Base-by-base conservation (phyloP, 2,329 filamentous ascomycete species). In the Aspergillus versicolor region DNA sequence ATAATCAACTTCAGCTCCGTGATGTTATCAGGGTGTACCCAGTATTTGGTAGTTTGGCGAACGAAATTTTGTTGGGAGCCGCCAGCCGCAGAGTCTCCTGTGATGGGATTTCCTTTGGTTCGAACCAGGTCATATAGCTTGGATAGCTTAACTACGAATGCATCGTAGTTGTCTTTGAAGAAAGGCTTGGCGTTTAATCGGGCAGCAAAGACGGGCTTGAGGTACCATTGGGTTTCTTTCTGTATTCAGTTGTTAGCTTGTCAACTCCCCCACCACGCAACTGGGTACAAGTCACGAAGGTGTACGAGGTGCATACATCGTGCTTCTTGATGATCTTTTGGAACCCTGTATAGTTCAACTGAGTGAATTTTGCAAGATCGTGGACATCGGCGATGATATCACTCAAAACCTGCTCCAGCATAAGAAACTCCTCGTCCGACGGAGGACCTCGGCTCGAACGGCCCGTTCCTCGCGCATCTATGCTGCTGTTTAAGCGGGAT, bases 321-420 rank as follows among this genome's bases (percentile, higher is more conserved):
- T 99, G 94, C 82, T 99, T 99, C 83, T 99, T 99, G 77, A 99
- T 96, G 63, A 99, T 99, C 82, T 99, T 99, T 81, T 97, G 95
- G 74, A 99, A 99, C 5, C 94, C 94, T 0, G 93, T 97, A 73
- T 99, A 99, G 78, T 99, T 99, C 71, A 99, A 80, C 79, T 97
- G 93, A 6, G 96, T 95, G 73, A 96, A 99, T 78, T 97, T 97
- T 74, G 94, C 92, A 59, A 99, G 83, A 70, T 99, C 94, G 76
- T 99, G 93, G 21, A 99, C 94, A 70, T 99, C 93, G 66, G 94
- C 94, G 73, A 99, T 99, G 70, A 99, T 92, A 74, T 99, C 94
- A 77, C 92, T 96, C 69, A 99, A 78, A 69, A 96, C 92, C 72
- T 96, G 90, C 79, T 99, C 94, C 32, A 97, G 83, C 67, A 96